phyloP scores from a whole-genome alignment of 1,284 basidiomycete genomes.

The Cystobasidium sp. region DNA sequence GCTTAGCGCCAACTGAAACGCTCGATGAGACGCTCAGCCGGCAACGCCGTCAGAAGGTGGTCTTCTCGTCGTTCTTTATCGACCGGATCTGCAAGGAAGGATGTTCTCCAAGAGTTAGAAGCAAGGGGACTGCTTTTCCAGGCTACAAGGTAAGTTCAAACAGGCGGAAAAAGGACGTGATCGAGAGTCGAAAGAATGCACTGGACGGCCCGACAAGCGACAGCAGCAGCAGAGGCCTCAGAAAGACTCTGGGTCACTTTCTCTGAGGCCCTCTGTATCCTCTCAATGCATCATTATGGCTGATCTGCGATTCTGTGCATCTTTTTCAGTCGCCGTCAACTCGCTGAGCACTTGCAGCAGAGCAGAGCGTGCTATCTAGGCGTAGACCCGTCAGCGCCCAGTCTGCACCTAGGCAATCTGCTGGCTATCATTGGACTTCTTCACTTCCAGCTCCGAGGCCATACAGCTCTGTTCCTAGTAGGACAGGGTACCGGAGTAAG shows the following conservation, averaged over 20 bases:
- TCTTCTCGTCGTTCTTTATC: not conserved
- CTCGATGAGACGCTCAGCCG: conserved; percentile 9
- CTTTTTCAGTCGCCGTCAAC: conserved; percentile 50
- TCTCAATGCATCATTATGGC: not conserved
- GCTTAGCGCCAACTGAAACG: conserved; percentile 1
- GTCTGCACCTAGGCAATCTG: conserved; percentile 92
- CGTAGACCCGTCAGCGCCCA: conserved; percentile 86
- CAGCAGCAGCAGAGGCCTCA: not conserved
- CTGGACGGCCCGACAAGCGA: not conserved
- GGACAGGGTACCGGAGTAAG: conserved; percentile 6
- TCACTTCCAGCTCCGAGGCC: conserved; percentile 83
- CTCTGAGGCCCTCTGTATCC: not conserved
- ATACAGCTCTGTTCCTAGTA: conserved; percentile 79
- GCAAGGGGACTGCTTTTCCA: conserved; percentile 59
- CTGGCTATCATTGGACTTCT: conserved; percentile 82
- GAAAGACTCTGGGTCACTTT: not conserved
- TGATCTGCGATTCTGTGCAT: not conserved
- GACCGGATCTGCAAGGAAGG: conserved; percentile 19
- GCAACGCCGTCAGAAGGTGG: not conserved
- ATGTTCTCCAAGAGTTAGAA: conserved; percentile 58
- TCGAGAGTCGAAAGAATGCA: not conserved
- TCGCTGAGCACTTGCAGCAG: conserved; percentile 53
- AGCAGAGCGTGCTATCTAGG: conserved; percentile 76
- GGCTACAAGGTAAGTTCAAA: conserved; percentile 57
- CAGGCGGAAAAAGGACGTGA: conserved; percentile 12